These are phyloP conservation scores for Entamoeba nuttalli DNA, from an alignment of 208 protist species.

Conservation along the genomic window DNA sequence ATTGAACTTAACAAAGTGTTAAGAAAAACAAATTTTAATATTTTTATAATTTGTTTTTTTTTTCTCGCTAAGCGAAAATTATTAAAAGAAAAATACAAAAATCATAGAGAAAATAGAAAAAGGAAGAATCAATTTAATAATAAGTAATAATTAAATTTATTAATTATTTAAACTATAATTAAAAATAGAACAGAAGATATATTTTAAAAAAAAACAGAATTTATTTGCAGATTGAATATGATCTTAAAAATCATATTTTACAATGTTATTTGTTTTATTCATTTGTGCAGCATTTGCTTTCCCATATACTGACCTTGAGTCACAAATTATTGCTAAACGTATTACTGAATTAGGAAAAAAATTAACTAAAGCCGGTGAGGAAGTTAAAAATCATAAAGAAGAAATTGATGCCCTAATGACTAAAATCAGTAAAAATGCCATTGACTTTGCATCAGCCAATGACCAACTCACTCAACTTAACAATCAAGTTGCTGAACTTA, in stretches of 20 bases:
- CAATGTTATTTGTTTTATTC: neutral
- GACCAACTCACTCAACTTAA: neutral
- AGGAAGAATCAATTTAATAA: too few species aligned
- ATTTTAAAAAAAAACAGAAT: too few species aligned
- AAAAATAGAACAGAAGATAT: too few species aligned
- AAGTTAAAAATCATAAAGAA: neutral
- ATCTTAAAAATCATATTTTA: neutral
- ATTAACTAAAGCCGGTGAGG: neutral
- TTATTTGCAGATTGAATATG: neutral
- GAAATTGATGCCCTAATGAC: neutral
- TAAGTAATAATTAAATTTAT: too few species aligned
- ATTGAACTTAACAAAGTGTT: too few species aligned
- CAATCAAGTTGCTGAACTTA: neutral
- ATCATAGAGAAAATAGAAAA: too few species aligned
- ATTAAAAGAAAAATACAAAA: too few species aligned
- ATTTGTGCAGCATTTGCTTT: neutral
- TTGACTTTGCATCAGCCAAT: neutral
- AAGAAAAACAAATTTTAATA: too few species aligned
- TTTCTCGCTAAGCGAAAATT: too few species aligned
- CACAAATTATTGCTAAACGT: neutral
- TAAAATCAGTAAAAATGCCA: neutral
- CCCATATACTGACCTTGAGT: neutral
- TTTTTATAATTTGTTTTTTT: too few species aligned
- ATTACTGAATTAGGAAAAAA: neutral
- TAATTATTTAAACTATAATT: too few species aligned